phyloP scores from a whole-genome alignment of 2,329 filamentous ascomycete species.

The Ophiocordyceps camponoti-leonardi region DNA sequence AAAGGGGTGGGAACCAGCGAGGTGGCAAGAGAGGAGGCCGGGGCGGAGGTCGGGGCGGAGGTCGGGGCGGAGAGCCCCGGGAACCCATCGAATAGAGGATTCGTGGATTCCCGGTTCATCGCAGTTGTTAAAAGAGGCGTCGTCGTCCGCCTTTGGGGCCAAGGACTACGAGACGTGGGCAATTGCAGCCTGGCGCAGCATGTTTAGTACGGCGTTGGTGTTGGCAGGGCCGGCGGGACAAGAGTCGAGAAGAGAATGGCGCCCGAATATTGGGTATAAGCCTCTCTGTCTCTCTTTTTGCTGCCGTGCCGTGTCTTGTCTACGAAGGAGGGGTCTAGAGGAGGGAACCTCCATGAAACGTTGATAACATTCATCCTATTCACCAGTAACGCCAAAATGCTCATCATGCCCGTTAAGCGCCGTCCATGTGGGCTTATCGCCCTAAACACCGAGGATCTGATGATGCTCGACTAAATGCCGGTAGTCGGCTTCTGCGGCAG shows the following conservation, averaged over 20 bases:
- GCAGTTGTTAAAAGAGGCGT: background rate
- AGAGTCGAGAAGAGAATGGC: conserved; percentile 9
- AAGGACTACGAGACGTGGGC: conserved; percentile 7
- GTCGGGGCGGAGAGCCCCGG: conserved; percentile 31
- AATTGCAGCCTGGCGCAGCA: conserved; percentile 13
- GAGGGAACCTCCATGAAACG: conserved; percentile 7
- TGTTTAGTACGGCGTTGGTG: conserved; percentile 18
- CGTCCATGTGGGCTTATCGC: conserved; percentile 8
- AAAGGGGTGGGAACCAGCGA: conserved; percentile 25
- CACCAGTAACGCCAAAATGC: conserved; percentile 22
- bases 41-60: conserved; percentile 31
- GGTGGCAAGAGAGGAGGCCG: conserved; percentile 33
- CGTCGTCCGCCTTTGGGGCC: background rate
- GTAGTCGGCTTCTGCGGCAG: conserved; percentile 41
- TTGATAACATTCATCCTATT: conserved; percentile 16
- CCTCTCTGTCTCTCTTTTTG: conserved; percentile 7
- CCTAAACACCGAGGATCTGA: conserved; percentile 7
- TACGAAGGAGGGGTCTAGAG: background rate
- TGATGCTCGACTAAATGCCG: conserved; percentile 22
- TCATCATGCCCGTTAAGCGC: conserved; percentile 17
- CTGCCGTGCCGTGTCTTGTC: conserved; percentile 1
- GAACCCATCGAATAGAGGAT: conserved; percentile 16
- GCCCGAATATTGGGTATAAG: conserved; percentile 15
- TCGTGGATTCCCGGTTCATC: background rate
- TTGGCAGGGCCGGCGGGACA: conserved; percentile 15